phyloP scores from a whole-genome alignment of 257 asterid species.

The Scutellaria baicalensis region DNA sequence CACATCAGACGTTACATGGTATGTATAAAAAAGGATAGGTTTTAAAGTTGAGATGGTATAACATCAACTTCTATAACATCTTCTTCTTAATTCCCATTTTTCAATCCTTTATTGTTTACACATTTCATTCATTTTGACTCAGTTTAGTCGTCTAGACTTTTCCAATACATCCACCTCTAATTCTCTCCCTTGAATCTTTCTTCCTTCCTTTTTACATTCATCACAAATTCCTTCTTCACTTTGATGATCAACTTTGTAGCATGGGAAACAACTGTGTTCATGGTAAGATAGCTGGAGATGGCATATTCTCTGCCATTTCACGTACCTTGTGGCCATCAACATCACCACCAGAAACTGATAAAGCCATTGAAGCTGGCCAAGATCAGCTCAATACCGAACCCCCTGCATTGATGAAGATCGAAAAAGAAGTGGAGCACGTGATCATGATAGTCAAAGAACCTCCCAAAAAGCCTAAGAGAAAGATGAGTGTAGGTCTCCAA shows the following conservation, averaged over 20 bases:
- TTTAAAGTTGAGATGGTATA: background rate
- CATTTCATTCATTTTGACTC: slow-evolving; percentile 1
- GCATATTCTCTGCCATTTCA: slow-evolving; percentile 17
- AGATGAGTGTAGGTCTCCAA: slow-evolving; percentile 59
- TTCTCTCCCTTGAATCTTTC: background rate
- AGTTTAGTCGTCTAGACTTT: background rate
- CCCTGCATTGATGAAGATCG: slow-evolving; percentile 20
- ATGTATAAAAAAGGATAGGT: background rate
- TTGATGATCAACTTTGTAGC: too few relatives aligned
- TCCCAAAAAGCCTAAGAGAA: slow-evolving; percentile 31
- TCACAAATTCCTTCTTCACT: background rate
- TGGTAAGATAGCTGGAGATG: slow-evolving; percentile 18
- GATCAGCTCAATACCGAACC: slow-evolving; percentile 6
- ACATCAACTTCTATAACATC: background rate
- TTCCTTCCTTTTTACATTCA: background rate
- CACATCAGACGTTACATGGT: background rate
- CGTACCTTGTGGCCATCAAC: slow-evolving; percentile 19
- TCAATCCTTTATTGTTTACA: background rate
- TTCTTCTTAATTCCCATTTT: background rate
- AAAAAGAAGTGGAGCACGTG: slow-evolving; percentile 5
- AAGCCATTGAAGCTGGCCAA: background rate
- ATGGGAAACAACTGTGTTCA: slow-evolving; percentile 37
- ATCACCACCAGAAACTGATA: background rate
- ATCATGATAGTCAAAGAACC: slow-evolving; percentile 11
- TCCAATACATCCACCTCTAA: background rate